Evolutionary conservation across 1,284 basidiomycete species (phyloP).

Genomic region (Thelephora terrestris): DNA sequence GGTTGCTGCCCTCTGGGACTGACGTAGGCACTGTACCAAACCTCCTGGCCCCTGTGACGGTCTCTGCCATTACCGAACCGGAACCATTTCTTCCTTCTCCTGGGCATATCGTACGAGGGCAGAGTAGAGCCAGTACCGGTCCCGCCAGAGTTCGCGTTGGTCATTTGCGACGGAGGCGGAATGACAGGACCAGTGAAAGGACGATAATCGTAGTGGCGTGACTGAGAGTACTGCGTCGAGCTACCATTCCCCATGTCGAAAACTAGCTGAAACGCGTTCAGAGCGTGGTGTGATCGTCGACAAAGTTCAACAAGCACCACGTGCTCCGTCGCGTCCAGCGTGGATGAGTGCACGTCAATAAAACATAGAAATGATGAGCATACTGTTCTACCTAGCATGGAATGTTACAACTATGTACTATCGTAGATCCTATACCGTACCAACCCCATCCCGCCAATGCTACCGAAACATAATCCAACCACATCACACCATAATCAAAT

Average conservation of each 20-base stretch:
- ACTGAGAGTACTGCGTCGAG: not conserved
- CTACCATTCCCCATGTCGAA: not conserved
- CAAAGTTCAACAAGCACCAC: no score
- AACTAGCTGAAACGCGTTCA: no score
- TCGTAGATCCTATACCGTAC: no score
- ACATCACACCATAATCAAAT: no score
- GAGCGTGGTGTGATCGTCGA: no score
- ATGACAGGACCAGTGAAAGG: not conserved
- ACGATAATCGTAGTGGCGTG: not conserved
- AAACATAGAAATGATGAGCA: no score
- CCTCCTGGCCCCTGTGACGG: not conserved
- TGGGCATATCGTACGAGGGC: not conserved
- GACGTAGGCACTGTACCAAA: not conserved
- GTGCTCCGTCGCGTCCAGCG: no score
- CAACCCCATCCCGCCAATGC: no score
- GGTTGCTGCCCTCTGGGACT: conserved; percentile 1
- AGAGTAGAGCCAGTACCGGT: not conserved
- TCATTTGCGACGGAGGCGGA: not conserved
- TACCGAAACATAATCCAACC: no score
- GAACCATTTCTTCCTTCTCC: not conserved
- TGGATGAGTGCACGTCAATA: no score
- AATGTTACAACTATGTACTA: no score
- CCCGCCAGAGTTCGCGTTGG: not conserved
- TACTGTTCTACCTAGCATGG: no score
- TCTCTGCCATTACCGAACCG: not conserved